A percentile compares a stretch with the other conserved stretches of the same genome.
phyloP scores from a whole-genome alignment of 768 basidiomycete genomes.

The Artomyces pyxidatus region DNA sequence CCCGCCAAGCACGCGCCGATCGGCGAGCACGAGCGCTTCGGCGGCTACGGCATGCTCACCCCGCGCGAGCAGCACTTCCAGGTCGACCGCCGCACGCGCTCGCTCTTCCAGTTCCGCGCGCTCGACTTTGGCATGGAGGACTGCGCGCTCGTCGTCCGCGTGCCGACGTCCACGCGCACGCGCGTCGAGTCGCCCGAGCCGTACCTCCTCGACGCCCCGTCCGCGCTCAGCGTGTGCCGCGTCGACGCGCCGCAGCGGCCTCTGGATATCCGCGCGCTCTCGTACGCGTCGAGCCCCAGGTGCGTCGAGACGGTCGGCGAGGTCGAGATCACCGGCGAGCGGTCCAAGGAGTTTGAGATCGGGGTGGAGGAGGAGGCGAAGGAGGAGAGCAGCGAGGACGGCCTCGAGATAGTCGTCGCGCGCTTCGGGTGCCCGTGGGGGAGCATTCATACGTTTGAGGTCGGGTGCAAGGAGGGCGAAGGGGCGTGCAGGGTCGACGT shows the following conservation, averaged over 20 bases:
- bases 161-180: slow-evolving; percentile 14
- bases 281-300: slow-evolving; percentile 14
- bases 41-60: slow-evolving; percentile 14
- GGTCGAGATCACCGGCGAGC: too few relatives aligned
- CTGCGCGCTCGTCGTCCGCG: slow-evolving; percentile 19
- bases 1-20: slow-evolving; percentile 17
- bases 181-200: slow-evolving; percentile 11
- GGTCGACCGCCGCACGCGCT: slow-evolving; percentile 13
- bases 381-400: too few relatives aligned
- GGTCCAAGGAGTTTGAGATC: too few relatives aligned
- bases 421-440: slow-evolving; percentile 21
- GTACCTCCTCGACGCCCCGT: slow-evolving; percentile 6
- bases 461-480: slow-evolving; percentile 14
- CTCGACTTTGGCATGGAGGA: slow-evolving; percentile 23
- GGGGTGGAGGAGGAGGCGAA: too few relatives aligned
- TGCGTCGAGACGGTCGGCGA: slow-evolving; percentile 9
- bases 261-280: slow-evolving; percentile 16
- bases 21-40: slow-evolving; percentile 16
- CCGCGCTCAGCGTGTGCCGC: slow-evolving; percentile 14
- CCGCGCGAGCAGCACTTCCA: slow-evolving; percentile 18
- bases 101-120: slow-evolving; percentile 19
- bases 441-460: slow-evolving; percentile 17
- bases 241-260: slow-evolving; percentile 11
- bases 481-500: slow-evolving; percentile 19
- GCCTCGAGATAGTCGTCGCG: slow-evolving; percentile 13